Conservation (phyloP, 1,284 basidiomycete genomes). For the Ceratobasidium sp. region DNA sequence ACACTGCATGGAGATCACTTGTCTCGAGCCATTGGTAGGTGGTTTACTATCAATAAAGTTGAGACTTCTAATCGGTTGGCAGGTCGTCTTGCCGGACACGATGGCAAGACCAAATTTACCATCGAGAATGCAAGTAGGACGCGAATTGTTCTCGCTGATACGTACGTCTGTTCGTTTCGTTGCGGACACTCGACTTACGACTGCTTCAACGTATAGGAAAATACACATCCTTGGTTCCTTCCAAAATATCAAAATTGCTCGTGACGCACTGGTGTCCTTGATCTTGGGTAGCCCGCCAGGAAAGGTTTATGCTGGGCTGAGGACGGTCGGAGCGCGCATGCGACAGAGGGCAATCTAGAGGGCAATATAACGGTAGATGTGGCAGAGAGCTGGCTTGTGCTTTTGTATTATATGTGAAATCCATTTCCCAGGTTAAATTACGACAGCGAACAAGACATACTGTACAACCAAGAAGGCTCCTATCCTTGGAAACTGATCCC, state of each 20-base stretch:
- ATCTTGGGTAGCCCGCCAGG: conserved; percentile 97
- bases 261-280: conserved; percentile 94
- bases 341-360: conserved; percentile 82
- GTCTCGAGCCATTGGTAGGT: conserved; percentile 89
- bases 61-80: conserved; percentile 25
- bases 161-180: conserved; percentile 67
- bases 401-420: conserved; percentile 26
- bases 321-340: conserved; percentile 93
- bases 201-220: conserved; percentile 69
- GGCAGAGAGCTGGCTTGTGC: not conserved
- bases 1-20: conserved; percentile 97
- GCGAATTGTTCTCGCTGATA: conserved; percentile 96
- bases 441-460: conserved; percentile 14
- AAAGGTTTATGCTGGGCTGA: conserved; percentile 93
- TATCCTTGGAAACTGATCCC: conserved; percentile 85
- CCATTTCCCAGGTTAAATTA: conserved; percentile 23
- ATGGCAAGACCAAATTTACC: conserved; percentile 98
- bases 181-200: conserved; percentile 39
- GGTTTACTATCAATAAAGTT: not conserved
- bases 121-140: conserved; percentile 98
- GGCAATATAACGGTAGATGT: not conserved
- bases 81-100: conserved; percentile 97
- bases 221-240: conserved; percentile 95
- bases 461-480: not conserved
- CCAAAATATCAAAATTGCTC: conserved; percentile 97